Conservation (phyloP, 345 rosid species). For the Capsella bursapastoris region DNA sequence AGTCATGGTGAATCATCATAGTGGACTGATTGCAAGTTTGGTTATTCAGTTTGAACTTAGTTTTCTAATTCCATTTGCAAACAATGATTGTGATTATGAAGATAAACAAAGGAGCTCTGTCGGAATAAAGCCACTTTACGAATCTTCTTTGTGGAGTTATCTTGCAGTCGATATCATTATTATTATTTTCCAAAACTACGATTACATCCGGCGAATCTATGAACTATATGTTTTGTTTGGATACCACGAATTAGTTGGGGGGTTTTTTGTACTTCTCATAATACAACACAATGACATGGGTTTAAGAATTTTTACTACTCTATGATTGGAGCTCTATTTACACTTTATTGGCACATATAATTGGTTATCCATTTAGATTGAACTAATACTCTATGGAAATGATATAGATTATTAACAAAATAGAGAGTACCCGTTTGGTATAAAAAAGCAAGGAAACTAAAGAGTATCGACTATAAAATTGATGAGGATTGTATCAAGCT, state of each 20-base stretch:
- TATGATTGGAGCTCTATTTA: background rate
- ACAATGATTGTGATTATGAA: too few relatives aligned
- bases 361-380: background rate
- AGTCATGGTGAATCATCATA: constrained; percentile 4
- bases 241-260: background rate
- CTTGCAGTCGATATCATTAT: too few relatives aligned
- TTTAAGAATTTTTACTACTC: background rate
- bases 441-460: background rate
- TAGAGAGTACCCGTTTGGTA: background rate
- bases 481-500: background rate
- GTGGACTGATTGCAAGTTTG: background rate
- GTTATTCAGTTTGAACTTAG: background rate
- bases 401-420: background rate
- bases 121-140: too few relatives aligned
- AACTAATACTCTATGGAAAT: background rate
- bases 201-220: too few relatives aligned
- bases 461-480: background rate
- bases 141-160: too few relatives aligned
- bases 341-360: background rate
- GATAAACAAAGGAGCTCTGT: too few relatives aligned
- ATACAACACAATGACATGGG: background rate
- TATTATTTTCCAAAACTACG: too few relatives aligned
- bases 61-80: too few relatives aligned
- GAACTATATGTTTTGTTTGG: background rate
- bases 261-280: background rate